phyloP scores from a whole-genome alignment of 2,329 filamentous ascomycete genomes.

The Lachnellula occidentalis region DNA sequence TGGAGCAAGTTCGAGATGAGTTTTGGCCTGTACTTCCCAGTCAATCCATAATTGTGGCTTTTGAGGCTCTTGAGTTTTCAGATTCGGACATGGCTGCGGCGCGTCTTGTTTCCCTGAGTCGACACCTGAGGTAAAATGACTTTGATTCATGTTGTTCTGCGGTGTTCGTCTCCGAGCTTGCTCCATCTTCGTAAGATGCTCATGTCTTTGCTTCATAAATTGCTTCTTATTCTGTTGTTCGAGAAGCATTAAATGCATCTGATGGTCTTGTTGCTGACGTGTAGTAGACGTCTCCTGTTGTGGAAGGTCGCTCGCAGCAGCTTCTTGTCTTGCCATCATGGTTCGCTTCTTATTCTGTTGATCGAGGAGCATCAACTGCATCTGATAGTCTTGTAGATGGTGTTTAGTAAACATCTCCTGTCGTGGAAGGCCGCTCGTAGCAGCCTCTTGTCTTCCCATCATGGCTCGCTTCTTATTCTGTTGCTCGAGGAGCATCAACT shows the following conservation, averaged over 20 bases:
- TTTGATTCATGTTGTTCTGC: not conserved
- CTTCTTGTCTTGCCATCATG: slow-evolving; percentile 75
- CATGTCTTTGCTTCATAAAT: slow-evolving; percentile 69
- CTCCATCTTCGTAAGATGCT: slow-evolving; percentile 9
- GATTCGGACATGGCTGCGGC: not conserved
- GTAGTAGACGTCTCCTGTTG: slow-evolving; percentile 57
- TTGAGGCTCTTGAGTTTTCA: not conserved
- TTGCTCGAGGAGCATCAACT: slow-evolving; percentile 74
- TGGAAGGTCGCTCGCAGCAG: slow-evolving; percentile 74
- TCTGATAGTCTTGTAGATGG: slow-evolving; percentile 69
- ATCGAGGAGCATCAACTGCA: slow-evolving; percentile 77
- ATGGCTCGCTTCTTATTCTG: slow-evolving; percentile 77
- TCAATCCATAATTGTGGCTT: not conserved
- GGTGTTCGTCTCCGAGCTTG: slow-evolving; percentile 1
- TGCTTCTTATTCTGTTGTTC: slow-evolving; percentile 82
- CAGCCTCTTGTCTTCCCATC: slow-evolving; percentile 60
- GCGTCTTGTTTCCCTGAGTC: no score
- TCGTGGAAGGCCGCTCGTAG: not conserved
- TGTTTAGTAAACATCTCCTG: not conserved
- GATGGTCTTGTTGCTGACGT: slow-evolving; percentile 63
- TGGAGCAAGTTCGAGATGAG: not conserved
- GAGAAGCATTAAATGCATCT: slow-evolving; percentile 78
- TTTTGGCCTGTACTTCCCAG: not conserved
- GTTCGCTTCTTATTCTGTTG: slow-evolving; percentile 76
- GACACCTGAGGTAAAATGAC: no score